Evolutionary conservation across 768 basidiomycete genomes (phyloP).

Genomic region (Tylopilus intermedius): DNA sequence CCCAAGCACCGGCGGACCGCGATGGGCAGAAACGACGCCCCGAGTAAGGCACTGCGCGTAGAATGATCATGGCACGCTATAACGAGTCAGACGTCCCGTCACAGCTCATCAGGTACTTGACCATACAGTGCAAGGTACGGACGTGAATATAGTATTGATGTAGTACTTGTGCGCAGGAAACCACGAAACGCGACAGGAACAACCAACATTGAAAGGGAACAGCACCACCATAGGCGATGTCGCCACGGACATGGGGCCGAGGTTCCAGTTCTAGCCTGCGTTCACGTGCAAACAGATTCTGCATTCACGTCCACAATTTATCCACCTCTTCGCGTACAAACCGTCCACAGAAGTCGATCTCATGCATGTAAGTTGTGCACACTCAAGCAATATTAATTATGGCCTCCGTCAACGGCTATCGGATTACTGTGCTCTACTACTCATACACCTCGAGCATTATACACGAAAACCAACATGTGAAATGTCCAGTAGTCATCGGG

Average conservation of each 20-base stretch:
- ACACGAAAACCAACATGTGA: no score
- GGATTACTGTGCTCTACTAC: background rate
- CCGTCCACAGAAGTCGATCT: no score
- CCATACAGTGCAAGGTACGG: background rate
- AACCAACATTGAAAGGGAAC: no score
- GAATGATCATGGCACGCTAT: background rate
- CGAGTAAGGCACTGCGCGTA: background rate
- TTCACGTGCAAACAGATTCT: background rate
- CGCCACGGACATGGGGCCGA: background rate
- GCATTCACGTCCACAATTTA: background rate
- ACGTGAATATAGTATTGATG: background rate
- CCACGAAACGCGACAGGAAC: no score
- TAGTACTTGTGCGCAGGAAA: no score
- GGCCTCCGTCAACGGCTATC: background rate
- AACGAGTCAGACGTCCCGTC: background rate
- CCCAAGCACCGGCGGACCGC: background rate
- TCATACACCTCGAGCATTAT: background rate
- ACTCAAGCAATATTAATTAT: background rate
- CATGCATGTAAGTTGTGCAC: no score
- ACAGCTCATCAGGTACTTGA: background rate
- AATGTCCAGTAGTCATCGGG: background rate
- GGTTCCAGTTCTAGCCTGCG: no score
- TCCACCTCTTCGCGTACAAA: no score
- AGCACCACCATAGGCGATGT: no score
- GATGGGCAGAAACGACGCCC: no score